phyloP scores from a whole-genome alignment of 148 eudicot genomes.

The Chenopodium album region DNA sequence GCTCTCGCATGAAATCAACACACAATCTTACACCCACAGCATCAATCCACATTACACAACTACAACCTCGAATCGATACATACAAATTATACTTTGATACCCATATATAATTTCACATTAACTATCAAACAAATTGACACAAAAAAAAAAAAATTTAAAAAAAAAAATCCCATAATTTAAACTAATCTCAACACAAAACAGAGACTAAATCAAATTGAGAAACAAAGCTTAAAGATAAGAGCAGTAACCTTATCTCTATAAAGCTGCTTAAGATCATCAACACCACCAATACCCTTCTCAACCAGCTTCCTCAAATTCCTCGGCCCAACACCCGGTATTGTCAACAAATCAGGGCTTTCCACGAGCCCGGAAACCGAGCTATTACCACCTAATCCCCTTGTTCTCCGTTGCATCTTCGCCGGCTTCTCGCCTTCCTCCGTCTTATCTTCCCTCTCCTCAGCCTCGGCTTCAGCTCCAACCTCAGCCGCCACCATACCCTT shows the following conservation, averaged over 20 bases:
- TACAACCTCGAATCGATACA: neutral
- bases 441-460: constrained; percentile 11
- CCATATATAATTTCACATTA: neutral
- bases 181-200: neutral
- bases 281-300: constrained; percentile 79
- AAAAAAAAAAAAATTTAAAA: too few species aligned
- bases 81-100: too few species aligned
- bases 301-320: constrained; percentile 89
- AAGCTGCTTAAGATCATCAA: constrained; percentile 75
- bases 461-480: constrained; percentile 7
- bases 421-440: constrained; percentile 25
- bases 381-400: constrained; percentile 28
- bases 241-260: constrained; percentile 69
- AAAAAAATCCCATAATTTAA: neutral
- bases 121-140: neutral
- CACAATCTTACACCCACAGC: neutral
- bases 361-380: constrained; percentile 17
- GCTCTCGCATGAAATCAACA: too few species aligned
- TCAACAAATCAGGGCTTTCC: constrained; percentile 69
- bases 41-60: neutral
- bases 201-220: neutral
- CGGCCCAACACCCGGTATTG: constrained; percentile 96
- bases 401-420: constrained; percentile 47
- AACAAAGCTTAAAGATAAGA: neutral
- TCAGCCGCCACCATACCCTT: constrained; percentile 5